These are phyloP conservation scores for Grammothele lineata DNA, from an alignment of 768 basidiomycete species.

Conservation along the genomic window DNA sequence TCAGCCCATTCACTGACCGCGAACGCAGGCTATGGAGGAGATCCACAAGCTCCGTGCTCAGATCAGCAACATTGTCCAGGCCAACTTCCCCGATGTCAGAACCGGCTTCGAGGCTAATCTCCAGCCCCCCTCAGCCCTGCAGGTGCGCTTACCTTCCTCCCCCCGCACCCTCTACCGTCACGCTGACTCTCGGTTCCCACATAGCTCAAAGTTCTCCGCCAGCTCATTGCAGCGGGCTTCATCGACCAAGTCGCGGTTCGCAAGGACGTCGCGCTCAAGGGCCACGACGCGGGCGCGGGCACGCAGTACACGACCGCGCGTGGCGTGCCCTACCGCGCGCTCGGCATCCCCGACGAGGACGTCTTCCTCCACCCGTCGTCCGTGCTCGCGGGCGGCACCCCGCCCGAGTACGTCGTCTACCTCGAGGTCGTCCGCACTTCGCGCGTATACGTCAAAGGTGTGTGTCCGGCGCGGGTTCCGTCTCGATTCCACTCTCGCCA, in stretches of 20 bases:
- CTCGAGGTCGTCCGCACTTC: constrained; percentile 78
- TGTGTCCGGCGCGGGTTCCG: too few relatives aligned
- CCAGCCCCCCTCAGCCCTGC: constrained; percentile 70
- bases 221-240: constrained; percentile 84
- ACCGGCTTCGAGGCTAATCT: constrained; percentile 62
- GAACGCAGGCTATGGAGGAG: constrained; percentile 96
- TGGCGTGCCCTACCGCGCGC: constrained; percentile 77
- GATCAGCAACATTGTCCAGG: constrained; percentile 76
- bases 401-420: constrained; percentile 86
- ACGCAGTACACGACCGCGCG: constrained; percentile 69
- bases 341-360: constrained; percentile 71
- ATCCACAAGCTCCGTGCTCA: constrained; percentile 93
- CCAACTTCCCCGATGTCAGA: constrained; percentile 67
- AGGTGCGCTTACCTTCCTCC: constrained; percentile 30
- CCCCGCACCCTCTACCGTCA: constrained; percentile 3
- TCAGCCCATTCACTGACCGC: constrained; percentile 2
- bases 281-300: constrained; percentile 39
- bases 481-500: too few relatives aligned
- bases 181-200: constrained; percentile 32
- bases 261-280: constrained; percentile 71
- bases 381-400: constrained; percentile 58
- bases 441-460: constrained; percentile 78
- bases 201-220: constrained; percentile 88
- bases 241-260: constrained; percentile 94
- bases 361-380: constrained; percentile 92